Evolutionary conservation across 176 grass and related monocot species (phyloP).

Genomic region (Eremochloa ophiuroides): DNA sequence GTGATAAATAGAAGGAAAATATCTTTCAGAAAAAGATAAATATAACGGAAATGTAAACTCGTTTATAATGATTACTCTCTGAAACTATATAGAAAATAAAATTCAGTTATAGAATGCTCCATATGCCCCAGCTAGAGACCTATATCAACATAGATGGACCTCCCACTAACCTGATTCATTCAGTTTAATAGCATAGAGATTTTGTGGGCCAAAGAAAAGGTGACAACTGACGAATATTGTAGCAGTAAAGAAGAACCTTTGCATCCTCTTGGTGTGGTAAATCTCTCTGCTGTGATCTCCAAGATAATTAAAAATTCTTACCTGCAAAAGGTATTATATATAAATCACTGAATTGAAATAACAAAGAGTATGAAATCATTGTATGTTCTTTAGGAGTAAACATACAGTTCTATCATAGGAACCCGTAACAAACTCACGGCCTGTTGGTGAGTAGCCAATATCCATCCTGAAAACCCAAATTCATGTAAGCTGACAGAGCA

Average conservation of each 20-base stretch:
- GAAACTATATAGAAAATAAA: constrained; percentile 11
- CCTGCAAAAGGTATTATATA: constrained; percentile 54
- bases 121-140: background rate
- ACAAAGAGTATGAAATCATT: too few species aligned
- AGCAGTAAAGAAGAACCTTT: constrained; percentile 56
- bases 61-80: too few species aligned
- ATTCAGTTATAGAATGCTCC: background rate
- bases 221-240: background rate
- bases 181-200: background rate
- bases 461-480: constrained; percentile 77
- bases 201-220: background rate
- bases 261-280: constrained; percentile 99
- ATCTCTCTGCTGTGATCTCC: constrained; percentile 96
- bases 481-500: constrained; percentile 11
- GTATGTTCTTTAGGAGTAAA: constrained; percentile 13
- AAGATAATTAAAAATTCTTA: constrained; percentile 76
- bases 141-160: background rate
- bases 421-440: constrained; percentile 91
- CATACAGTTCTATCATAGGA: constrained; percentile 97
- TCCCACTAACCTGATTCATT: background rate
- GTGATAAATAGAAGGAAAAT: background rate
- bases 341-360: too few species aligned
- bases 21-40: background rate
- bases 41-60: background rate
- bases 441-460: constrained; percentile 94